These are phyloP conservation scores for Cystofilobasidium macerans DNA, from an alignment of 768 basidiomycete genomes.

Conservation along the genomic window DNA sequence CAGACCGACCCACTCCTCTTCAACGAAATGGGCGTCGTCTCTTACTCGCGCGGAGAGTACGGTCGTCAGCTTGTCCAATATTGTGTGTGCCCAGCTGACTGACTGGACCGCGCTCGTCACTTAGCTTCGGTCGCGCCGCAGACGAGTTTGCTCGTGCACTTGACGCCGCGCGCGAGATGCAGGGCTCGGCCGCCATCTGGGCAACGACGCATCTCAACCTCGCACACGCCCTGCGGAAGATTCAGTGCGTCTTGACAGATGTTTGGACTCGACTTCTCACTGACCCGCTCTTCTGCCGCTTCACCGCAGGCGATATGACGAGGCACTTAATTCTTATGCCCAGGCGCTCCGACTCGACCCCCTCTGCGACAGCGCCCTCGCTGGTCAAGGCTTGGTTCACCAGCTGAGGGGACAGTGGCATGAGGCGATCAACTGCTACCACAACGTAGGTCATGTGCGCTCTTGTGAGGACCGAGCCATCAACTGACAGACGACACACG, in stretches of 20 bases:
- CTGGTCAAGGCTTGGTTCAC: conserved; percentile 78
- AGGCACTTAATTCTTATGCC: conserved; percentile 62
- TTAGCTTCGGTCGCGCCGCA: conserved; percentile 62
- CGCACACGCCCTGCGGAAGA: conserved; percentile 74
- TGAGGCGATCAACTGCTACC: conserved; percentile 77
- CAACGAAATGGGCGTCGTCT: conserved; percentile 89
- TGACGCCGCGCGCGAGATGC: conserved; percentile 69
- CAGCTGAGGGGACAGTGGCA: conserved; percentile 64
- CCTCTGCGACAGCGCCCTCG: conserved; percentile 66
- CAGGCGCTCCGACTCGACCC: conserved; percentile 78
- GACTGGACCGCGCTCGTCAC: background rate
- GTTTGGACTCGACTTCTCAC: too few species aligned
- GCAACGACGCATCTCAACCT: conserved; percentile 82
- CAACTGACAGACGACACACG: background rate
- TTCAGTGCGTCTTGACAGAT: conserved; percentile 48
- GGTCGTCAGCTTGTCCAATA: conserved; percentile 33
- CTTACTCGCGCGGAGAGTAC: conserved; percentile 72
- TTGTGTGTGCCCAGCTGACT: background rate
- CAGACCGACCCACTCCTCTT: conserved; percentile 75
- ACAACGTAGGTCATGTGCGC: conserved; percentile 53
- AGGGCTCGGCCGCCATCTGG: conserved; percentile 76
- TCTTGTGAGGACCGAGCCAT: background rate
- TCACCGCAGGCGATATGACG: conserved; percentile 43
- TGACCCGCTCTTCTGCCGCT: conserved; percentile 33
- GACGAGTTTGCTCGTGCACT: conserved; percentile 63